Percentiles rank a stretch among this genome's conserved stretches.
Conservation (phyloP, 1,284 basidiomycete genomes). For the Boletus semigastroideus region DNA sequence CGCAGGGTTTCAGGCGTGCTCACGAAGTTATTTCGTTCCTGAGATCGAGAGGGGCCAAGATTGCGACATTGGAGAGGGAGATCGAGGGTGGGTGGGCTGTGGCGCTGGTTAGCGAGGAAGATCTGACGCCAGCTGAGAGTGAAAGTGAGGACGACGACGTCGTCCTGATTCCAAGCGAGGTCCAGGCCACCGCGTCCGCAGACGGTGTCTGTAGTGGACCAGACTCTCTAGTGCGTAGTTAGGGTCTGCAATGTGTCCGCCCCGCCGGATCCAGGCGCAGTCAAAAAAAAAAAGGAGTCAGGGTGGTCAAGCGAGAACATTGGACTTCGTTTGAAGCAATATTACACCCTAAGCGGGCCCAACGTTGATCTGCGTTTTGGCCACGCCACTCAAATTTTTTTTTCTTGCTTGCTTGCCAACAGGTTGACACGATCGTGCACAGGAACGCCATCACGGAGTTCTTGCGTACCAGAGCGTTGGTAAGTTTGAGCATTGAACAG, state of each 20-base stretch:
- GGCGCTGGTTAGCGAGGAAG: conserved; percentile 61
- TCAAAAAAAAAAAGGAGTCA: conserved; percentile 8
- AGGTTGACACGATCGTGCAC: not conserved
- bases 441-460: conserved; percentile 13
- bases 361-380: conserved; percentile 11
- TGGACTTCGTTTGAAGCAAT: conserved; percentile 15
- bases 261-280: conserved; percentile 4
- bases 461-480: conserved; percentile 17
- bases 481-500: conserved; percentile 7
- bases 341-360: conserved; percentile 9
- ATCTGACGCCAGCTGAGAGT: conserved; percentile 43
- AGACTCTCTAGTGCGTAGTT: not conserved
- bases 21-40: conserved; percentile 66
- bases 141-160: conserved; percentile 36
- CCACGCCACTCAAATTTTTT: not conserved
- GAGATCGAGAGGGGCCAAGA: conserved; percentile 60
- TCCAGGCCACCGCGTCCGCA: conserved; percentile 4
- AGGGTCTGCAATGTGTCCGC: conserved; percentile 9
- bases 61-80: conserved; percentile 48
- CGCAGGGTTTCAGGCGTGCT: conserved; percentile 56
- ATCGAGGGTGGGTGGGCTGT: conserved; percentile 61
- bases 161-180: conserved; percentile 37
- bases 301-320: conserved; percentile 14
- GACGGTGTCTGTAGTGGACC: conserved; percentile 5
- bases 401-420: conserved; percentile 5